Conservation (phyloP, 306 rosid genomes). For the Hylodesmum podocarpum region DNA sequence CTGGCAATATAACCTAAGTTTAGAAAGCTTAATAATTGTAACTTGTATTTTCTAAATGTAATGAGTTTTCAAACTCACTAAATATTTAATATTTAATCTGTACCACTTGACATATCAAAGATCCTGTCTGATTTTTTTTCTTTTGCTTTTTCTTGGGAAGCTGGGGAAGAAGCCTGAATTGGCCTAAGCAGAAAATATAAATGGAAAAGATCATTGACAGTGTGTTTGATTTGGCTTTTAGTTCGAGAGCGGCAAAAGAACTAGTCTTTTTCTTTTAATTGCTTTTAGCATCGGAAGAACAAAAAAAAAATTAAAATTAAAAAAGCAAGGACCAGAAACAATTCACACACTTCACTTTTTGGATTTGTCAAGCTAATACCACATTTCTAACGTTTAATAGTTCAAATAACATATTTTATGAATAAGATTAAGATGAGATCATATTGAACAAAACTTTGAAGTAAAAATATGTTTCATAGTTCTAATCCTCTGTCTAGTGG, state of each 20-base stretch:
- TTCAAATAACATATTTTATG: not conserved
- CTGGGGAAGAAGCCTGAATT: not conserved
- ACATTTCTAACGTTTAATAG: not conserved
- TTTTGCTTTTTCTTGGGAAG: constrained; percentile 24
- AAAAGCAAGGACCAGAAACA: not conserved
- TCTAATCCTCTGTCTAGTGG: not conserved
- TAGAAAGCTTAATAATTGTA: too few relatives aligned
- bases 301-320: too few relatives aligned
- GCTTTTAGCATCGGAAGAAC: not conserved
- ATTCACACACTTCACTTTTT: not conserved
- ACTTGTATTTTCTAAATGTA: too few relatives aligned
- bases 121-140: constrained; percentile 19
- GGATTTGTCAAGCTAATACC: not conserved
- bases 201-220: not conserved
- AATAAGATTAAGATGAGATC: not conserved
- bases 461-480: not conserved
- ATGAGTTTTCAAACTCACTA: too few relatives aligned
- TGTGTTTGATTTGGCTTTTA: constrained; percentile 8
- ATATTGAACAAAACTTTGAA: not conserved
- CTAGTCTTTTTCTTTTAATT: not conserved
- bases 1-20: too few relatives aligned
- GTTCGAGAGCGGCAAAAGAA: not conserved
- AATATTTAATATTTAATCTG: too few relatives aligned
- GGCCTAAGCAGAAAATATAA: not conserved
- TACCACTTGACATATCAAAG: constrained; percentile 1